These are phyloP conservation scores for Komagataella ulmi DNA, from an alignment of 805 yeast species.

Conservation along the genomic window DNA sequence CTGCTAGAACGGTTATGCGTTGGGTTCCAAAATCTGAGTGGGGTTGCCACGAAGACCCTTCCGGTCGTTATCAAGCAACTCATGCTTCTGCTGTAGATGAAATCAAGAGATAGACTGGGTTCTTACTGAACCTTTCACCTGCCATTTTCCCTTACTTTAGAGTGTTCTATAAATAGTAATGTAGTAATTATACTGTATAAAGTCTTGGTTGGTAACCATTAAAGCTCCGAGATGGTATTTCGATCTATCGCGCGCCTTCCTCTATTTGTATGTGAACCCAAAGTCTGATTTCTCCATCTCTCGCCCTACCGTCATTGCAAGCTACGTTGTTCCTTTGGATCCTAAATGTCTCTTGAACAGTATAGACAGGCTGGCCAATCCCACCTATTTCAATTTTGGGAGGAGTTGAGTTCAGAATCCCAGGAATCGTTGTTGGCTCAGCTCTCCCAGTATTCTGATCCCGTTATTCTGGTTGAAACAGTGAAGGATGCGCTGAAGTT, in stretches of 20 bases:
- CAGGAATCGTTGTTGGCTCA: constrained; percentile 24
- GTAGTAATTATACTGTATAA: too few relatives aligned
- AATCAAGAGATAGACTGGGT: background rate
- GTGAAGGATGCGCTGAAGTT: constrained; percentile 33
- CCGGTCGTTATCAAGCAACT: constrained; percentile 90
- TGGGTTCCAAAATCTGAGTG: constrained; percentile 99
- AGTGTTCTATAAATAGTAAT: background rate
- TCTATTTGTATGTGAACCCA: background rate
- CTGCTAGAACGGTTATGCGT: constrained; percentile 95
- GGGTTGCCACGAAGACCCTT: constrained; percentile 99
- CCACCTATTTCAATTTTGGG: constrained; percentile 38
- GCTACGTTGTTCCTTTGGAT: background rate
- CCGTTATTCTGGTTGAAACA: constrained; percentile 23
- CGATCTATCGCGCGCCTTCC: background rate
- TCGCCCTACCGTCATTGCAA: background rate
- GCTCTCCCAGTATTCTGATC: constrained; percentile 26
- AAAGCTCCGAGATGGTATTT: background rate
- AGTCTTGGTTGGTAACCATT: background rate
- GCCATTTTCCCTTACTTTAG: background rate
- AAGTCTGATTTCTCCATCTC: background rate
- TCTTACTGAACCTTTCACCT: background rate
- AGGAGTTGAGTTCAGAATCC: constrained; percentile 20
- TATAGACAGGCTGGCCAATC: constrained; percentile 35
- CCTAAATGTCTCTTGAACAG: constrained; percentile 5
- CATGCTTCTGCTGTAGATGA: constrained; percentile 54